A percentile compares a stretch with the other conserved stretches of the same genome.
Conservation (phyloP, 495 filamentous ascomycete species). For the Oidiodendron maius region DNA sequence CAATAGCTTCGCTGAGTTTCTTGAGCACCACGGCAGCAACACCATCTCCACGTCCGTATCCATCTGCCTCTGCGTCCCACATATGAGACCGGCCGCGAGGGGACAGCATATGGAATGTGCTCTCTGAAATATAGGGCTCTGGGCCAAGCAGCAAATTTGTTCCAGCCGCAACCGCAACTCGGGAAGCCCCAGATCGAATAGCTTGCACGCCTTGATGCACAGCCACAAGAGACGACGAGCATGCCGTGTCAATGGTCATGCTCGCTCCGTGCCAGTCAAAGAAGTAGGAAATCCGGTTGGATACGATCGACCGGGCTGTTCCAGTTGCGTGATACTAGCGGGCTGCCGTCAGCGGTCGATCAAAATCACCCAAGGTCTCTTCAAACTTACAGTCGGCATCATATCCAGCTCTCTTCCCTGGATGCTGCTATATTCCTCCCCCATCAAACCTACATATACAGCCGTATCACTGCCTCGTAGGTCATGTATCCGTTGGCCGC, state of each 20-base stretch:
- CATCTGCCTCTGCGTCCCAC: constrained; percentile 55
- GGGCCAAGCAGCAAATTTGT: constrained; percentile 7
- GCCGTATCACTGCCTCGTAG: constrained; percentile 18
- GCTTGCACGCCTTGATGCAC: constrained; percentile 72
- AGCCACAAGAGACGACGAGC: constrained; percentile 62
- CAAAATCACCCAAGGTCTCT: no score
- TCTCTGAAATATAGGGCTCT: neutral
- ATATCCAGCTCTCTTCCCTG: no score
- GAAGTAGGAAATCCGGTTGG: constrained; percentile 11
- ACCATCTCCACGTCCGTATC: constrained; percentile 61
- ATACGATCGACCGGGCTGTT: constrained; percentile 13
- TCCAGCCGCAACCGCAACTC: constrained; percentile 30
- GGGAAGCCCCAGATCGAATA: constrained; percentile 51
- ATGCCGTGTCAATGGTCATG: constrained; percentile 83
- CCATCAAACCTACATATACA: constrained; percentile 24
- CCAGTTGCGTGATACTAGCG: constrained; percentile 28
- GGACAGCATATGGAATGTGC: neutral
- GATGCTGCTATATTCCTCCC: constrained; percentile 29
- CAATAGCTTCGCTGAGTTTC: constrained; percentile 45
- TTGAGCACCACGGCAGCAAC: constrained; percentile 55
- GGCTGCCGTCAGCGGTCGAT: neutral
- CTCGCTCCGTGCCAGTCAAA: constrained; percentile 6
- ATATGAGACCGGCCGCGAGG: constrained; percentile 42
- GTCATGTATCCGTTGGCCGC: constrained; percentile 31
- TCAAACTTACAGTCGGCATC: no score